These are phyloP conservation scores for Sarocladium oryzae DNA, from an alignment of 2,329 filamentous ascomycete genomes.

Conservation along the genomic window DNA sequence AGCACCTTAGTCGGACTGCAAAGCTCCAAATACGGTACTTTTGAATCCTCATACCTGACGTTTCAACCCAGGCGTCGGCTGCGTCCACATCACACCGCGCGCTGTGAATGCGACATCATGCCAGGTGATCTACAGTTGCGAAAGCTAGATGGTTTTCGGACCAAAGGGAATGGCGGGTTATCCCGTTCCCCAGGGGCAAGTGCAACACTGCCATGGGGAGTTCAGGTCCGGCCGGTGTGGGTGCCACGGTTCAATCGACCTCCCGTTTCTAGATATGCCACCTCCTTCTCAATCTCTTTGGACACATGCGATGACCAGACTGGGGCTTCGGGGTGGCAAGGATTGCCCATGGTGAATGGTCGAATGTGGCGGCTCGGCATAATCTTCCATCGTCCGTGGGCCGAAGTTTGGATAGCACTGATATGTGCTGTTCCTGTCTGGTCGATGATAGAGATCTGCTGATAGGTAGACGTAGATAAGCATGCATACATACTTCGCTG, in stretches of 20 bases:
- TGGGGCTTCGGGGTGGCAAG: background rate
- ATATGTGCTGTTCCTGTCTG: too few relatives aligned
- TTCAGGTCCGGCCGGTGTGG: background rate
- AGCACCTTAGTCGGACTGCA: too few relatives aligned
- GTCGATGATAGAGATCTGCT: too few relatives aligned
- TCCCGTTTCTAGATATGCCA: constrained; percentile 2
- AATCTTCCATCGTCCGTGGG: too few relatives aligned
- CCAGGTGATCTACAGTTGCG: background rate
- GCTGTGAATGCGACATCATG: too few relatives aligned
- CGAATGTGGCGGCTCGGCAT: too few relatives aligned
- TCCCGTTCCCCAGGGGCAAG: background rate
- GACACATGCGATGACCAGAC: background rate
- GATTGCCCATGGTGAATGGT: too few relatives aligned
- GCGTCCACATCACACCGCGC: background rate
- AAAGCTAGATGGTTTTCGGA: background rate
- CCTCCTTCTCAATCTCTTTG: background rate
- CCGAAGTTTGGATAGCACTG: too few relatives aligned
- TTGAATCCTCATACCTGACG: too few relatives aligned
- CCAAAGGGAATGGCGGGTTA: background rate
- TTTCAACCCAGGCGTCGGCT: too few relatives aligned
- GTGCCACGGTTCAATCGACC: constrained; percentile 5
- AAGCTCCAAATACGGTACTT: background rate
- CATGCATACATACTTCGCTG: too few relatives aligned
- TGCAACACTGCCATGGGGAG: constrained; percentile 3
- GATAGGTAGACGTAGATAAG: too few relatives aligned